Conservation (phyloP, 495 filamentous ascomycete species). For the Talaromyces borbonicus region DNA sequence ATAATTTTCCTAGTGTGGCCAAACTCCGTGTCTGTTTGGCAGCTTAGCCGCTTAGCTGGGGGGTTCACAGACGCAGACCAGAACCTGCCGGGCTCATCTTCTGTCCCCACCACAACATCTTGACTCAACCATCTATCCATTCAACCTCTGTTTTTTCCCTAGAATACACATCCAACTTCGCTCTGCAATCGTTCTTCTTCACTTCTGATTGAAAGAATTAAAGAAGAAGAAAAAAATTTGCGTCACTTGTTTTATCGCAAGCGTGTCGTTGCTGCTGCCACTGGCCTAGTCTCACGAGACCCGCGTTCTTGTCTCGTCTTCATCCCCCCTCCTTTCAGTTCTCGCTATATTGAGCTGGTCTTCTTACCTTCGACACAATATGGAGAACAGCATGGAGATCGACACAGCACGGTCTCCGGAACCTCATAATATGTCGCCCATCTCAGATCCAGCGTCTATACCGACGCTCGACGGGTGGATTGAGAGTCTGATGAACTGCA, state of each 20-base stretch:
- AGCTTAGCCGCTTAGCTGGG: background rate
- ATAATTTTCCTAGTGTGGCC: background rate
- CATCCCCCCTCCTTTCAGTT: conserved; percentile 23
- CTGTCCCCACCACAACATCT: background rate
- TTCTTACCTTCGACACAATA: conserved; percentile 29
- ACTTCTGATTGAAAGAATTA: conserved; percentile 14
- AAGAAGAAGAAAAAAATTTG: too few species aligned
- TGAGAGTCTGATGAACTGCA: conserved; percentile 95
- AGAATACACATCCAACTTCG: conserved; percentile 14
- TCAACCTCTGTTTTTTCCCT: too few species aligned
- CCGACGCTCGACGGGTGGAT: conserved; percentile 97
- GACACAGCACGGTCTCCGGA: conserved; percentile 68
- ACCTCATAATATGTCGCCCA: conserved; percentile 62
- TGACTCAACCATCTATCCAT: background rate
- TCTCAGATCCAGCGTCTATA: conserved; percentile 76
- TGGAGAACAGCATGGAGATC: conserved; percentile 99
- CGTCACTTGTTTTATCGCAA: conserved; percentile 9
- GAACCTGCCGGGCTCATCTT: background rate
- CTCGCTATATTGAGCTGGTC: conserved; percentile 17
- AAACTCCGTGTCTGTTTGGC: conserved; percentile 1
- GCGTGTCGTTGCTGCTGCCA: background rate
- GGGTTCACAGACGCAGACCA: conserved; percentile 10
- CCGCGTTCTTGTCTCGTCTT: too few species aligned
- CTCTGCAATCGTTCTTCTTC: conserved; percentile 19
- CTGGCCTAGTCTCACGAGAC: conserved; percentile 28